Conservation (phyloP, 805 yeast species). For the Grigorovia transvaalensis region DNA sequence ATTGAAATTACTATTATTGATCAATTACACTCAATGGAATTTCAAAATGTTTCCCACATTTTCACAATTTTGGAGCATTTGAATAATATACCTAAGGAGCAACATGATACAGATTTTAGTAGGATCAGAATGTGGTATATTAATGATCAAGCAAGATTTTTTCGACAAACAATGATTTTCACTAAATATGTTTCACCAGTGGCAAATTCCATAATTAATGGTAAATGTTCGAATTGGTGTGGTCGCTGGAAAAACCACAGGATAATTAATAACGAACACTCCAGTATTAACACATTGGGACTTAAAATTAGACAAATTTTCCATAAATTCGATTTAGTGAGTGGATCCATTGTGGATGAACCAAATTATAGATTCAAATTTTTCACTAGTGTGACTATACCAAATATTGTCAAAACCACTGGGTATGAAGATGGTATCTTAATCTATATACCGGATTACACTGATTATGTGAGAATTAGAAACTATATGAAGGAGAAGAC, state of each 20-base stretch:
- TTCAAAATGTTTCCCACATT: constrained; percentile 91
- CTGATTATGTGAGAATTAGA: constrained; percentile 73
- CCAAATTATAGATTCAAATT: constrained; percentile 76
- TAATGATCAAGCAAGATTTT: constrained; percentile 61
- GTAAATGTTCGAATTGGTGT: constrained; percentile 42
- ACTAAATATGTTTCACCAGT: constrained; percentile 74
- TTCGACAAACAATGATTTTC: constrained; percentile 73
- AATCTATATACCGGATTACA: constrained; percentile 74
- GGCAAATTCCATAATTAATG: constrained; percentile 50
- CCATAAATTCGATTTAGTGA: constrained; percentile 51
- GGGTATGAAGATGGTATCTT: constrained; percentile 65
- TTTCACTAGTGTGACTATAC: constrained; percentile 64
- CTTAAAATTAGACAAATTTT: constrained; percentile 58
- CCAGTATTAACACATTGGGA: constrained; percentile 57
- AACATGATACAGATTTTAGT: constrained; percentile 80
- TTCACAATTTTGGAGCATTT: constrained; percentile 57
- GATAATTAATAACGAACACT: constrained; percentile 33
- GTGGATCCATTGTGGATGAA: constrained; percentile 44
- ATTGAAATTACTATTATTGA: constrained; percentile 76
- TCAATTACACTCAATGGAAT: constrained; percentile 73
- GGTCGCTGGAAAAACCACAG: constrained; percentile 54
- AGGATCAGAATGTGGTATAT: constrained; percentile 88
- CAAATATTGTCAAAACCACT: constrained; percentile 52
- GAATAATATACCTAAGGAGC: constrained; percentile 67
- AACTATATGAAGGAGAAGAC: constrained; percentile 50